A percentile compares a stretch with the other conserved stretches of the same genome.
Evolutionary conservation across 768 basidiomycete species (phyloP).

Genomic region (Boletales sp.): DNA sequence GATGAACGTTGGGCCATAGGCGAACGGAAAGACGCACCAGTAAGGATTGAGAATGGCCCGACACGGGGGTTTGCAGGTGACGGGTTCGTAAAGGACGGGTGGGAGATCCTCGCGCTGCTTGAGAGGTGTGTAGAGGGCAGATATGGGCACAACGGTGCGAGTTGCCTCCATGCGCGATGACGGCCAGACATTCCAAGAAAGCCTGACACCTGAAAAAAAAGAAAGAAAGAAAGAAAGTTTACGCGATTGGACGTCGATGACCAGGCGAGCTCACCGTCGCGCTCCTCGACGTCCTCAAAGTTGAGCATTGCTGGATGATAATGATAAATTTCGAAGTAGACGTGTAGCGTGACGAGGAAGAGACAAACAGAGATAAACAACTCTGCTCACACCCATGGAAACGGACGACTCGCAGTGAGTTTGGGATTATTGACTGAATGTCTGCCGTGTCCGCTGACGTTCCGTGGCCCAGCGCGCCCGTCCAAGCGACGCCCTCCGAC

Average conservation of each 20-base stretch:
- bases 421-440: too few species aligned
- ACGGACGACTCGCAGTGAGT: too few species aligned
- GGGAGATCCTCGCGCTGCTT: slow-evolving; percentile 93
- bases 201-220: slow-evolving; percentile 67
- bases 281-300: slow-evolving; percentile 97
- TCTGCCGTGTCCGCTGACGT: too few species aligned
- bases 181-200: slow-evolving; percentile 99
- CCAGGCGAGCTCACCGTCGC: slow-evolving; percentile 65
- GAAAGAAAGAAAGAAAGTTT: too few species aligned
- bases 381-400: too few species aligned
- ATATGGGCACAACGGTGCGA: slow-evolving; percentile 95
- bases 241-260: neutral
- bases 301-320: slow-evolving; percentile 54
- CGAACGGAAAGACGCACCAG: slow-evolving; percentile 54
- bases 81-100: slow-evolving; percentile 95
- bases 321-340: slow-evolving; percentile 25
- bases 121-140: slow-evolving; percentile 95
- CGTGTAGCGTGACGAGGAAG: slow-evolving; percentile 19
- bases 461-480: too few species aligned
- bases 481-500: slow-evolving; percentile 16
- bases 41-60: slow-evolving; percentile 97
- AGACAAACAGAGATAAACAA: slow-evolving; percentile 20
- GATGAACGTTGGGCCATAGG: neutral
- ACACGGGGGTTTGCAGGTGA: slow-evolving; percentile 97
- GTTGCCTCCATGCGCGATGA: slow-evolving; percentile 98